Percentiles rank a stretch among this genome's conserved stretches.
Evolutionary conservation across 805 yeast species (phyloP).

Genomic region (Sugiyamaella chiloensis): DNA sequence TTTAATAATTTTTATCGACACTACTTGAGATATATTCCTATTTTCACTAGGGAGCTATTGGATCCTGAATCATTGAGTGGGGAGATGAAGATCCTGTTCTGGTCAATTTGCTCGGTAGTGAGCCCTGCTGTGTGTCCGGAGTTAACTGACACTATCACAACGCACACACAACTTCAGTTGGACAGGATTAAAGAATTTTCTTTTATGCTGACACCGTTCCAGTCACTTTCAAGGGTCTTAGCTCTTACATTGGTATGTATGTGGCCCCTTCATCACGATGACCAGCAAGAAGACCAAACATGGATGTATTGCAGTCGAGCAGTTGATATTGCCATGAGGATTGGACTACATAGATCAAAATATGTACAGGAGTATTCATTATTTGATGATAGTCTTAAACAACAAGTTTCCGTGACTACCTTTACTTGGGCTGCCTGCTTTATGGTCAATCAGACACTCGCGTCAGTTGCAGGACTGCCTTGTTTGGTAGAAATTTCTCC

Average conservation of each 20-base stretch:
- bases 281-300: constrained; percentile 13
- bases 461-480: constrained; percentile 8
- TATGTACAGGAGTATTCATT: constrained; percentile 11
- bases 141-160: not conserved
- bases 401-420: constrained; percentile 6
- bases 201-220: constrained; percentile 8
- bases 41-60: constrained; percentile 10
- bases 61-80: constrained; percentile 10
- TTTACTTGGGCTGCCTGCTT: constrained; percentile 12
- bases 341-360: constrained; percentile 16
- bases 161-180: constrained; percentile 5
- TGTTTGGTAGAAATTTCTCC: constrained; percentile 1
- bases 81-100: constrained; percentile 6
- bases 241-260: constrained; percentile 11
- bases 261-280: constrained; percentile 7
- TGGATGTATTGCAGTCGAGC: constrained; percentile 15
- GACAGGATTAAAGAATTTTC: constrained; percentile 1
- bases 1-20: constrained; percentile 6
- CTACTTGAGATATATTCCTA: constrained; percentile 9
- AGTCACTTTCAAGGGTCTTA: constrained; percentile 8
- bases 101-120: constrained; percentile 15
- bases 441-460: constrained; percentile 10
- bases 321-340: constrained; percentile 10
- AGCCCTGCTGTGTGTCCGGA: constrained; percentile 8
- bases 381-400: not conserved